Percentiles rank a stretch among this genome's conserved stretches.
Conservation (phyloP, 1,284 basidiomycete species). For the Ceratobasidium sp. region DNA sequence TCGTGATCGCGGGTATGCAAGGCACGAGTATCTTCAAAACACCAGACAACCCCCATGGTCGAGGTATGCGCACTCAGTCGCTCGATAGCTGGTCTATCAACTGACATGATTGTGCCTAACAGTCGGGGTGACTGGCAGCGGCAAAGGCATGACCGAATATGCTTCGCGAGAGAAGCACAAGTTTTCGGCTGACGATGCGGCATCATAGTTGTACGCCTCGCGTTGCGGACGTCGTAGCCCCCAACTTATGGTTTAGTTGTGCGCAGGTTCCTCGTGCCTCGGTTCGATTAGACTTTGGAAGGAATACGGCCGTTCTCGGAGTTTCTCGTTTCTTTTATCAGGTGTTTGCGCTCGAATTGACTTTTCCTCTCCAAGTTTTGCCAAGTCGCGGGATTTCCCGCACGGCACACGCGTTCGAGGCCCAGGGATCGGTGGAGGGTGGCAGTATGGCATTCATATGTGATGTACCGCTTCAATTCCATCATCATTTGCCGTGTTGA, state of each 20-base stretch:
- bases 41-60: conserved; percentile 89
- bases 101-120: conserved; percentile 39
- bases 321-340: conserved; percentile 8
- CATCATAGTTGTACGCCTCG: neutral
- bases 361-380: conserved; percentile 17
- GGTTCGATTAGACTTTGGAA: neutral
- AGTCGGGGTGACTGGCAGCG: conserved; percentile 96
- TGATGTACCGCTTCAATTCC: conserved; percentile 31
- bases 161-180: conserved; percentile 80
- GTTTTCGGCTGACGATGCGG: conserved; percentile 63
- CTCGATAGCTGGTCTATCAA: conserved; percentile 11
- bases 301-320: neutral
- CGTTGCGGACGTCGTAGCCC: neutral
- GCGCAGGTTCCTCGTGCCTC: neutral
- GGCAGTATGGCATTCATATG: neutral
- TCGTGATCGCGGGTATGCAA: conserved; percentile 83
- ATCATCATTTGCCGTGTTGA: neutral
- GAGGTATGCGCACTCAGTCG: conserved; percentile 61
- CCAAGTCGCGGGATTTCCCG: conserved; percentile 2
- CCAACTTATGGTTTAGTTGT: no score
- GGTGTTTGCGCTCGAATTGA: conserved; percentile 17
- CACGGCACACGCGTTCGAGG: conserved; percentile 3
- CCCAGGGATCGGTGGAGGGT: neutral
- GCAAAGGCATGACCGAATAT: conserved; percentile 90
- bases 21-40: conserved; percentile 97